A percentile compares a stretch with the other conserved stretches of the same genome.
phyloP scores from a whole-genome alignment of 2,329 filamentous ascomycete genomes.

The Claviceps paspali region DNA sequence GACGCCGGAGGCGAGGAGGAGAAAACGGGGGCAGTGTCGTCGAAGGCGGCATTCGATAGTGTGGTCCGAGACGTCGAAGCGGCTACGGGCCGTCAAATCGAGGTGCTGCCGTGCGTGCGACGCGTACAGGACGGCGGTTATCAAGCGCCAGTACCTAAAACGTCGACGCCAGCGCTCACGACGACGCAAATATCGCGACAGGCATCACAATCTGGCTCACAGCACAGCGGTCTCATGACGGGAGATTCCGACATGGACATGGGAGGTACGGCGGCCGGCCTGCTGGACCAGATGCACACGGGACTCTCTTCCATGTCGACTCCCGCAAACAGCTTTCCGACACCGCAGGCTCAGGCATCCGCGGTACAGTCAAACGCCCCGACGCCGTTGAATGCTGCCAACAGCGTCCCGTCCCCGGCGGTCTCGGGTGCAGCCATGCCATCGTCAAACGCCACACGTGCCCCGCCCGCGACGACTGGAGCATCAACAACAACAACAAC shows the following conservation, averaged over 20 bases:
- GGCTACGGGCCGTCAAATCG: slow-evolving; percentile 50
- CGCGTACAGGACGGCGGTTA: slow-evolving; percentile 67
- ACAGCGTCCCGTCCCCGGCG: slow-evolving; percentile 30
- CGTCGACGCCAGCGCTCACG: slow-evolving; percentile 13
- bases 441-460: slow-evolving; percentile 4
- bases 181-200: slow-evolving; percentile 32
- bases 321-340: slow-evolving; percentile 43
- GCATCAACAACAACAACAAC: slow-evolving; percentile 3
- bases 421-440: slow-evolving; percentile 2
- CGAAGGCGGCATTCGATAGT: slow-evolving; percentile 47
- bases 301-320: slow-evolving; percentile 45
- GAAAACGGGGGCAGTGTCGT: slow-evolving; percentile 12
- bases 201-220: slow-evolving; percentile 38
- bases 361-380: slow-evolving; percentile 38
- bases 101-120: slow-evolving; percentile 46
- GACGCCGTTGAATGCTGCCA: slow-evolving; percentile 35
- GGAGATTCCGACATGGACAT: slow-evolving; percentile 50
- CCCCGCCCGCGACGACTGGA: neutral
- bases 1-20: slow-evolving; percentile 35
- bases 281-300: slow-evolving; percentile 55
- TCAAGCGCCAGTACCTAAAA: slow-evolving; percentile 41
- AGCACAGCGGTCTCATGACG: slow-evolving; percentile 38
- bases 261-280: slow-evolving; percentile 46
- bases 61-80: slow-evolving; percentile 63
- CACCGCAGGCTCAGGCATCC: slow-evolving; percentile 45